A percentile compares a stretch with the other conserved stretches of the same genome.
Conservation (phyloP, 192 early-diverging fungal genomes). For the Thoreauomyces humboldtii region DNA sequence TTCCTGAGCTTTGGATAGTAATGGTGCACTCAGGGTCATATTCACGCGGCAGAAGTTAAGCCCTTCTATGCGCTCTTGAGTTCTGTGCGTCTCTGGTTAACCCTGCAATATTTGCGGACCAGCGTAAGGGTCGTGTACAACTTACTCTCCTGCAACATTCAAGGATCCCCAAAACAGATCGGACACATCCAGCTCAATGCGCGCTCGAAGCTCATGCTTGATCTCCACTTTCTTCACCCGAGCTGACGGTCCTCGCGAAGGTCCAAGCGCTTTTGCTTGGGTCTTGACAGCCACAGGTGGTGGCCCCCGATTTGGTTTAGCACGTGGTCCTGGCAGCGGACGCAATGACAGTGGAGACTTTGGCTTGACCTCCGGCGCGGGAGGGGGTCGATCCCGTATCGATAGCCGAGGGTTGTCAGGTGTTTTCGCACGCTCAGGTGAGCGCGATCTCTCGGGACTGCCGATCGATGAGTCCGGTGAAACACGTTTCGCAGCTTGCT, state of each 20-base stretch:
- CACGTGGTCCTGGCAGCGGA: neutral
- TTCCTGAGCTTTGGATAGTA: slow-evolving; percentile 29
- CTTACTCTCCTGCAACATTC: slow-evolving; percentile 11
- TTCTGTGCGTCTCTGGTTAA: neutral
- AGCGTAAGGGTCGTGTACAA: too few species aligned
- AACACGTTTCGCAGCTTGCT: too few species aligned
- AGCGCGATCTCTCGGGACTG: neutral
- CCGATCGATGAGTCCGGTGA: too few species aligned
- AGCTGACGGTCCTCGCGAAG: neutral
- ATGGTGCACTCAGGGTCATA: slow-evolving; percentile 15
- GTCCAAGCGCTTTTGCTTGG: neutral
- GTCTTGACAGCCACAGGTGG: neutral
- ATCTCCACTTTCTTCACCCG: slow-evolving; percentile 22
- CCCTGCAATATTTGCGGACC: neutral
- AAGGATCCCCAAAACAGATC: slow-evolving; percentile 29
- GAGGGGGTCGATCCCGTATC: too few species aligned
- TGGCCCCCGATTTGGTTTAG: neutral
- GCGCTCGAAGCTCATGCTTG: slow-evolving; percentile 18
- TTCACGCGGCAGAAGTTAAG: neutral
- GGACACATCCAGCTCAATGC: slow-evolving; percentile 19
- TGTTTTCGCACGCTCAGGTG: neutral
- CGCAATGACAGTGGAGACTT: neutral
- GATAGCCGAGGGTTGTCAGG: too few species aligned
- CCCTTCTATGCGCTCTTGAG: slow-evolving; percentile 5
- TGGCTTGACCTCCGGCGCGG: too few species aligned